A percentile compares a stretch with the other conserved stretches of the same genome.
Evolutionary conservation across 306 rosid species (phyloP).

Genomic region (Delonix regia): DNA sequence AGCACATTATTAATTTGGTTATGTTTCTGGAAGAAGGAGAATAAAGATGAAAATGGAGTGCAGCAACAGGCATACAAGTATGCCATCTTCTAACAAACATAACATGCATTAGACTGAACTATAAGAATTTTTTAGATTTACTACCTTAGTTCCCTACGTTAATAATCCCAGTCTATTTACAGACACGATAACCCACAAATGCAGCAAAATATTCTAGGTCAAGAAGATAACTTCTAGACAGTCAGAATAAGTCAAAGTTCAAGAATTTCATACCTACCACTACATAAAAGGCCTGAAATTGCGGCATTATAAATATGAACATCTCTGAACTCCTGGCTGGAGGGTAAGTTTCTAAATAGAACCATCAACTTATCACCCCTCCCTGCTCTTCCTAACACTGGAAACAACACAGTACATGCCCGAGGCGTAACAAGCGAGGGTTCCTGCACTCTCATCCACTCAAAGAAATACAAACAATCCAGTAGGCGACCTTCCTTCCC

Average conservation of each 20-base stretch:
- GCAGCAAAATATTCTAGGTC: neutral
- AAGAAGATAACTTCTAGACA: neutral
- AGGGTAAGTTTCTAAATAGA: conserved; percentile 64
- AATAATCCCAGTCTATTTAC: conserved; percentile 3
- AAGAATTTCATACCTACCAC: conserved; percentile 57
- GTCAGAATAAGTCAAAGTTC: conserved; percentile 28
- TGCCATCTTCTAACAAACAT: neutral
- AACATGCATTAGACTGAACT: neutral
- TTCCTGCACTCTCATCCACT: conserved; percentile 90
- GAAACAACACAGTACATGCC: conserved; percentile 71
- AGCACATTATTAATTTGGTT: neutral
- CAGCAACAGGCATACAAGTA: conserved; percentile 11
- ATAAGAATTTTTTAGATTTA: neutral
- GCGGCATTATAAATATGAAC: conserved; percentile 80
- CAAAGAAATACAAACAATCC: conserved; percentile 78
- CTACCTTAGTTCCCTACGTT: neutral
- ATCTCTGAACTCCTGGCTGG: conserved; percentile 60
- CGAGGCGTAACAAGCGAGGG: conserved; percentile 64
- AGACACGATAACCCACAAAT: neutral
- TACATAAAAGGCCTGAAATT: conserved; percentile 68
- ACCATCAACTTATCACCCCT: conserved; percentile 73
- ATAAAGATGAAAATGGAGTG: neutral
- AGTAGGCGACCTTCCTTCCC: conserved; percentile 54
- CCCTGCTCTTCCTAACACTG: conserved; percentile 74
- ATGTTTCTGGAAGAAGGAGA: neutral